Evolutionary conservation across 2,329 filamentous ascomycete genomes (phyloP), one percentile per base, ranked within the genome.

Genomic region (Colletotrichum destructivum): DNA sequence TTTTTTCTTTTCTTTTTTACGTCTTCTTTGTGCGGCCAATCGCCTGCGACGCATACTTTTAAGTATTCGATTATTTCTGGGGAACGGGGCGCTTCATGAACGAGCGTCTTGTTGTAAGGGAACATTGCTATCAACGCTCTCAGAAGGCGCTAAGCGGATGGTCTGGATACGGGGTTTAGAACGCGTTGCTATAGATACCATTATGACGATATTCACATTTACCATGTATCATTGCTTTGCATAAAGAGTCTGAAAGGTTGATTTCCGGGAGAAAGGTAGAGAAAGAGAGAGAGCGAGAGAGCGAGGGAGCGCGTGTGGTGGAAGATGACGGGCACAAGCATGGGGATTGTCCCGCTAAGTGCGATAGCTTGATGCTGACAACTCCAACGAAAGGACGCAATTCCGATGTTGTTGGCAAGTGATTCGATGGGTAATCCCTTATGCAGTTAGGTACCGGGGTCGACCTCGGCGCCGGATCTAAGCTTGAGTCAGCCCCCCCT

Each of bases 151-250:
- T 65, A 15, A 51, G 69, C 54, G 65, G 65, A 54, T 71, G 59
- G 69, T 71, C 65, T 63, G 69, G 65, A 55, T 68, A 71, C 52
- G 54, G 54, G 65, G 57, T 55, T 69, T 71, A 71, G 69, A 71
- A 71, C 59, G 65, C 59, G 52, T 71, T 69, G 64, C 42, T 69
- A 71, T 71, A 71, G 69, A 71, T 71, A 71, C 69, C 69, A 71
- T 69, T 68, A 71, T 69, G 69, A 71, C 46, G 65, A 71, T 31
- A 61, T 56, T 70, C 15, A 35, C 51, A 23, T 31, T 69, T 49
- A 46, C 16, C 35, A 42, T 38, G 31, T 47, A 26, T 40, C n/a
- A 23, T 42, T 18, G 18, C 11, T 42, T n/a, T 11, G 57, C 16
- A 15, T n/a, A 23, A 23, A 23, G 0, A 7, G 13, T 4, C 15